Conservation (phyloP, 768 basidiomycete genomes). For the Hericium alpestre region DNA sequence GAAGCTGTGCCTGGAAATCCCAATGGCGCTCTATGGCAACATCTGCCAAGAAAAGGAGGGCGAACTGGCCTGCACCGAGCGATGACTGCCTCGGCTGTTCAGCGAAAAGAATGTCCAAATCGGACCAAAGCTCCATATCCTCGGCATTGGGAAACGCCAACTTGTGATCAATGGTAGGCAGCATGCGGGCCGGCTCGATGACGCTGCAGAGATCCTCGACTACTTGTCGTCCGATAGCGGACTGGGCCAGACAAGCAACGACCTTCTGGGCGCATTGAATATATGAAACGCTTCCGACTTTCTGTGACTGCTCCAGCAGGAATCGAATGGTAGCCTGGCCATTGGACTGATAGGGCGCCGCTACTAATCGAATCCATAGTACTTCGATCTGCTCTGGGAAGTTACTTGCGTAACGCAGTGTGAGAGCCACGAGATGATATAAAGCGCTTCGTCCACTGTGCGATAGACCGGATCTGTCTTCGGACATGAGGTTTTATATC, state of each 20-base stretch:
- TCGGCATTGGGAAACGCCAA: conserved; percentile 47
- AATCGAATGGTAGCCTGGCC: conserved; percentile 75
- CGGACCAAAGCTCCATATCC: conserved; percentile 70
- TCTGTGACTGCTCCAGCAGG: conserved; percentile 78
- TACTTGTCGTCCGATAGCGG: conserved; percentile 56
- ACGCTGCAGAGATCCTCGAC: conserved; percentile 79
- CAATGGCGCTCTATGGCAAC: conserved; percentile 66
- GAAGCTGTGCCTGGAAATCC: conserved; percentile 61
- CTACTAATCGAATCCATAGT: conserved; percentile 73
- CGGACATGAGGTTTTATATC: conserved; percentile 62
- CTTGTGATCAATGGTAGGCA: conserved; percentile 66
- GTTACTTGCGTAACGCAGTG: conserved; percentile 58
- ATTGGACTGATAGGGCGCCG: conserved; percentile 58
- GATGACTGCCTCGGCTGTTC: conserved; percentile 52
- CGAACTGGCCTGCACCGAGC: conserved; percentile 79
- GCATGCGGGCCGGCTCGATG: conserved; percentile 77
- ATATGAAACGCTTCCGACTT: conserved; percentile 70
- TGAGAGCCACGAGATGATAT: conserved; percentile 77
- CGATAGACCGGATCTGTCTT: conserved; percentile 45
- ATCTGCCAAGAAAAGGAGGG: conserved; percentile 75
- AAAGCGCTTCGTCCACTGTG: conserved; percentile 54
- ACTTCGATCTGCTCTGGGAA: conserved; percentile 73
- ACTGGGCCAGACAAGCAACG: conserved; percentile 75
- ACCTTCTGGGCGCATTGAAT: conserved; percentile 72
- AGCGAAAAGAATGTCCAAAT: conserved; percentile 66